Conservation (phyloP, 2,329 filamentous ascomycete species). For the Monilinia polystroma region DNA sequence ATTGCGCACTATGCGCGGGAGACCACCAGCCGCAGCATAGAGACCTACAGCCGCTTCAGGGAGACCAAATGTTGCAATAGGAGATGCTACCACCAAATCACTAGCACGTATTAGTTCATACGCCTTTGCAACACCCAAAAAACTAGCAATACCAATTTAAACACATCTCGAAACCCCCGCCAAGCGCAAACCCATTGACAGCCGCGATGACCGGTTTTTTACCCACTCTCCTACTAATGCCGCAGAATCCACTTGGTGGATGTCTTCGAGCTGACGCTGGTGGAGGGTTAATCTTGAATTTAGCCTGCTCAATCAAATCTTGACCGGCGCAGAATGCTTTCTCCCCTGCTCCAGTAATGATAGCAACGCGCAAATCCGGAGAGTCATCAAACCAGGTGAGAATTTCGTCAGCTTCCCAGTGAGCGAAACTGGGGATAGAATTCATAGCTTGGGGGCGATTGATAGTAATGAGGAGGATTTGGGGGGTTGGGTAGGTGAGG, state of each 20-base stretch:
- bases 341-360: constrained; percentile 63
- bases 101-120: constrained; percentile 39
- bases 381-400: constrained; percentile 63
- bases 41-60: constrained; percentile 72
- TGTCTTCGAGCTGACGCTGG: constrained; percentile 37
- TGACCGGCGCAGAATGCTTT: constrained; percentile 66
- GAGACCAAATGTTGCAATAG: constrained; percentile 62
- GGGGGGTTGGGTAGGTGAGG: constrained; percentile 49
- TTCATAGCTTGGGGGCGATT: constrained; percentile 52
- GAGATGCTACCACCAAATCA: constrained; percentile 66
- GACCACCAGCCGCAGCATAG: constrained; percentile 67
- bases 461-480: constrained; percentile 60
- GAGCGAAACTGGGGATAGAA: constrained; percentile 44
- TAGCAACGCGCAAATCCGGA: constrained; percentile 58
- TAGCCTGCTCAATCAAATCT: constrained; percentile 61
- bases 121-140: neutral
- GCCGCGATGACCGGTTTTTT: constrained; percentile 76
- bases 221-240: constrained; percentile 63
- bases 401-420: constrained; percentile 46
- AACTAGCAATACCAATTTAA: constrained; percentile 49
- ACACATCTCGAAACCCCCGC: constrained; percentile 72
- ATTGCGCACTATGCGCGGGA: constrained; percentile 64
- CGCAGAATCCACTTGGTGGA: constrained; percentile 56
- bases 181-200: constrained; percentile 74
- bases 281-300: constrained; percentile 42